phyloP scores from a whole-genome alignment of 1,139 yeast species.

The Candida labiduridarum region DNA sequence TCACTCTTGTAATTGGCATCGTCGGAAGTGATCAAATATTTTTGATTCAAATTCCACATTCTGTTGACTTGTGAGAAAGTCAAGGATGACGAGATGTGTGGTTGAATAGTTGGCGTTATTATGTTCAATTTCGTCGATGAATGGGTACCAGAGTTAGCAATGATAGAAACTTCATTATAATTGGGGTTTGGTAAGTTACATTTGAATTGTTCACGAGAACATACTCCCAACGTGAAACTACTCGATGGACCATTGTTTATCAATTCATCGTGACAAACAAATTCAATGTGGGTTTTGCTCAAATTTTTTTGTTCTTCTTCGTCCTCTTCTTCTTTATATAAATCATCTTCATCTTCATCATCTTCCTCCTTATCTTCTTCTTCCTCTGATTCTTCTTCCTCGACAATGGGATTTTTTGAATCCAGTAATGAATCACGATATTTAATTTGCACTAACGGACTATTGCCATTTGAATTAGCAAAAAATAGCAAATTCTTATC shows the following conservation, averaged over 20 bases:
- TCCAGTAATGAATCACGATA: constrained; percentile 23
- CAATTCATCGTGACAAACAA: constrained; percentile 55
- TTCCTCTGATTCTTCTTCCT: constrained; percentile 14
- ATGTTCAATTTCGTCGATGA: constrained; percentile 58
- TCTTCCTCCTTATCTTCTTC: constrained; percentile 19
- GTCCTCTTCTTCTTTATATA: constrained; percentile 39
- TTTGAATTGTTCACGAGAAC: constrained; percentile 55
- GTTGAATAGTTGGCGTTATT: constrained; percentile 65
- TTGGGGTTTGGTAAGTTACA: constrained; percentile 73
- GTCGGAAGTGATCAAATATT: constrained; percentile 74
- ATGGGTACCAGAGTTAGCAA: constrained; percentile 72
- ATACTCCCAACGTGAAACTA: constrained; percentile 65
- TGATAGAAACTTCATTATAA: constrained; percentile 62
- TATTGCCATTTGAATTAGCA: constrained; percentile 38
- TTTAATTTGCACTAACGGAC: constrained; percentile 35
- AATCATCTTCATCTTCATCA: constrained; percentile 30
- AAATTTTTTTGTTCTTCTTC: constrained; percentile 31
- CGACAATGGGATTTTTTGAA: background rate
- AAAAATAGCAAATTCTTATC: constrained; percentile 41
- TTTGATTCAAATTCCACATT: constrained; percentile 65
- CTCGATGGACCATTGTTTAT: constrained; percentile 76
- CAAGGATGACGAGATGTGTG: constrained; percentile 66
- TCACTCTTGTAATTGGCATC: constrained; percentile 65
- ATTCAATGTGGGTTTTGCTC: constrained; percentile 35
- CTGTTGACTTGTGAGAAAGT: constrained; percentile 76